Evolutionary conservation across 495 filamentous ascomycete genomes (phyloP).

Genomic region (Neurospora sp.): DNA sequence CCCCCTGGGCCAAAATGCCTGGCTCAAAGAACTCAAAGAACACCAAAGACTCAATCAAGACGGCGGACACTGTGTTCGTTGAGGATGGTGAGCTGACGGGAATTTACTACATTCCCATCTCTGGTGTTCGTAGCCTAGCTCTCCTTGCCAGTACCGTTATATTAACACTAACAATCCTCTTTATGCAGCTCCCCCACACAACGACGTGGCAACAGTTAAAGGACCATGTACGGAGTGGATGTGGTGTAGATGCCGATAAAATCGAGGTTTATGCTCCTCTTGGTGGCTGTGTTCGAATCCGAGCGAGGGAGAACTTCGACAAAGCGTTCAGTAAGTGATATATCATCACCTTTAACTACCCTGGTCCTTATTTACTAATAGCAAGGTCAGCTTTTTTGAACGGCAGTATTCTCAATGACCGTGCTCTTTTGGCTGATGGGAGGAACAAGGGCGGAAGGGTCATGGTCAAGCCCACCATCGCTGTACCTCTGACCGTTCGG

Average conservation of each 20-base stretch:
- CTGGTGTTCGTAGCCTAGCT: slow-evolving; percentile 6
- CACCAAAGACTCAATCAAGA: background rate
- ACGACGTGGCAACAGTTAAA: slow-evolving; percentile 17
- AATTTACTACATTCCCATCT: slow-evolving; percentile 15
- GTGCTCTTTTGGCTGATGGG: slow-evolving; percentile 12
- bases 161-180: background rate
- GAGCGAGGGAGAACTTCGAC: slow-evolving; percentile 11
- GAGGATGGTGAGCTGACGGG: slow-evolving; percentile 8
- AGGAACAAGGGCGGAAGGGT: slow-evolving; percentile 4
- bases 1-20: background rate
- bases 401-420: slow-evolving; percentile 11
- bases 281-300: slow-evolving; percentile 12
- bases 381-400: slow-evolving; percentile 8
- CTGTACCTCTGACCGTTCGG: background rate
- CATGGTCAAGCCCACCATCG: slow-evolving; percentile 1
- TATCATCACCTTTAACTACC: background rate
- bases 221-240: background rate
- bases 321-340: slow-evolving; percentile 10
- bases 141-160: background rate
- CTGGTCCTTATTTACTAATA: background rate
- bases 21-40: background rate
- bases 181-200: slow-evolving; percentile 8
- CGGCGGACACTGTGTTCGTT: slow-evolving; percentile 5
- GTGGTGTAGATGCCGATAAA: slow-evolving; percentile 9
- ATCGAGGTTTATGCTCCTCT: slow-evolving; percentile 13